Evolutionary conservation across 371 early-diverging fungal species (phyloP).

Genomic region (Rhizopus microsporus): DNA sequence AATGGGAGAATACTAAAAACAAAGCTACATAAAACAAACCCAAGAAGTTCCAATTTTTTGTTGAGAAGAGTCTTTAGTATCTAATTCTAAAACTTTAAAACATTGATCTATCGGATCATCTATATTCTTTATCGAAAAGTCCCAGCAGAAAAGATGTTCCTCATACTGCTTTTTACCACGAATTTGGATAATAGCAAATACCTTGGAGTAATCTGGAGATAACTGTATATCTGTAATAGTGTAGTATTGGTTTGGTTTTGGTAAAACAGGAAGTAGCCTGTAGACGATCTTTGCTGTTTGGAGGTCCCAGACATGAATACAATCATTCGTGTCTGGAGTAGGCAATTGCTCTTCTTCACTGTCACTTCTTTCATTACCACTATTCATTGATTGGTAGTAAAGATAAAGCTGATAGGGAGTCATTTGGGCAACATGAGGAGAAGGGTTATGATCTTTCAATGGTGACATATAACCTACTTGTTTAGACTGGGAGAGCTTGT

Average conservation of each 20-base stretch:
- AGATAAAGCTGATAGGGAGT: conserved; percentile 44
- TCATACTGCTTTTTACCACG: conserved; percentile 20
- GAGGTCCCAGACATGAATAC: conserved; percentile 61
- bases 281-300: conserved; percentile 52
- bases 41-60: conserved; percentile 37
- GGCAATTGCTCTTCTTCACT: background rate
- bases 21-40: conserved; percentile 35
- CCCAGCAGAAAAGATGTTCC: conserved; percentile 44
- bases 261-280: conserved; percentile 39
- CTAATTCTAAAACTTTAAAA: conserved; percentile 22
- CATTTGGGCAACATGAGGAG: conserved; percentile 20
- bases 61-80: conserved; percentile 8
- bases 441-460: conserved; percentile 8
- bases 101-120: conserved; percentile 3
- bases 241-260: conserved; percentile 20
- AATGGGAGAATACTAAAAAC: too few relatives aligned
- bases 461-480: conserved; percentile 18
- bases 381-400: conserved; percentile 26
- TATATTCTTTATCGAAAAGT: conserved; percentile 19
- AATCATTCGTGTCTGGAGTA: conserved; percentile 34
- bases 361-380: background rate
- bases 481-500: background rate
- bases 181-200: conserved; percentile 39
- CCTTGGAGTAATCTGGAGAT: conserved; percentile 29
- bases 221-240: conserved; percentile 43